Evolutionary conservation across 169 alveolate species (phyloP), one percentile per base, ranked within the genome.

Genomic region (Plasmodium cynomolgi): DNA sequence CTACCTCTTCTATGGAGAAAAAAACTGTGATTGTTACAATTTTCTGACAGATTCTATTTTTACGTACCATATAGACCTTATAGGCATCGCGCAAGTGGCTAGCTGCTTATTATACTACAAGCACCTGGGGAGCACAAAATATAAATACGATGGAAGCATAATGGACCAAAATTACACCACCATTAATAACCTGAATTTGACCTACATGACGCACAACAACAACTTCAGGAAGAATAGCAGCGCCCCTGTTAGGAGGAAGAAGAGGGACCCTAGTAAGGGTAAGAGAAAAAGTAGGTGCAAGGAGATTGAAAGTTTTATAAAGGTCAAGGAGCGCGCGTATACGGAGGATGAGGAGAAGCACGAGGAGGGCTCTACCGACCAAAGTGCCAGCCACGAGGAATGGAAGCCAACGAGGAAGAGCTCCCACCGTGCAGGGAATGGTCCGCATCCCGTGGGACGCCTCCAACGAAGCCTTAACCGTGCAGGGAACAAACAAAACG

Each of bases 31-130:
- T 26, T 90, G 94, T 34, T 90, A 90, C 37, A 79, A 62, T 80
- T 90, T 90, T 73, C 72, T 90, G 50, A 54, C 85, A 1, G 91
- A 90, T 62, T 81, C 91, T 34, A 41, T 90, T 33, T 90, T 44
- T 74, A 81, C 44, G 50, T 90, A 90, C 56, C 94, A 90, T 31
- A 90, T 90, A 26, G 94, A 90, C 50, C 44, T 90, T 15, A 81
- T 90, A 80, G 94, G 94, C 11, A 90, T 90, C 34, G 94, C 94
- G 20, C 94, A 90, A 81, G 80, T 90, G 74, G 94, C 94, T 79
- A 81, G 94, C 91, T 79, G 94, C 56, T 39, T 90, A 34, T 74
- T 90, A 90, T 90, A 58, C 33, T 90, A 68, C 58, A 90, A 81
- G 15, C 94, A 90, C 39, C 37, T 90, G 23, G 84, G 94, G 6